Evolutionary conservation across 495 filamentous ascomycete genomes (phyloP).

Genomic region (Cercophora newfieldiana): DNA sequence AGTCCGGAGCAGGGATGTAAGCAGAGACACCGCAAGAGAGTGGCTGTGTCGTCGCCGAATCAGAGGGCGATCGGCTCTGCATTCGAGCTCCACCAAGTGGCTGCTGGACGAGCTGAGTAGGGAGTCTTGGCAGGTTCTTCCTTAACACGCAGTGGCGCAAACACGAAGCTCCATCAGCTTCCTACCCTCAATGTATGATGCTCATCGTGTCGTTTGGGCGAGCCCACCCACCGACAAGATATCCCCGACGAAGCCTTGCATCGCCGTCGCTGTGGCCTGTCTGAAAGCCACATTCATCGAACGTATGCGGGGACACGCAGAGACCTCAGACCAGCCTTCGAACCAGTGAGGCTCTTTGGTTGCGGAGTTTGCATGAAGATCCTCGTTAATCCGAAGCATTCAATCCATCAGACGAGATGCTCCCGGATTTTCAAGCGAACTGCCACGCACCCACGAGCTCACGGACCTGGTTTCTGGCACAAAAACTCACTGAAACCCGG

Average conservation of each 20-base stretch:
- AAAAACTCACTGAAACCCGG: neutral
- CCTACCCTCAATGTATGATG: neutral
- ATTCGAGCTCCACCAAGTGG: neutral
- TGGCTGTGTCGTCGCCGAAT: conserved; percentile 16
- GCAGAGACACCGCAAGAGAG: neutral
- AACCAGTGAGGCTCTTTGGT: neutral
- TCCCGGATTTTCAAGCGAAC: conserved; percentile 10
- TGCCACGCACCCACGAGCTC: conserved; percentile 3
- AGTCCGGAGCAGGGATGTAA: conserved; percentile 2
- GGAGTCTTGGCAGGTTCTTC: neutral
- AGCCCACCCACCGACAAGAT: neutral
- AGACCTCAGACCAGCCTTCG: neutral
- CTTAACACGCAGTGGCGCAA: conserved; percentile 1
- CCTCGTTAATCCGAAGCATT: conserved; percentile 15
- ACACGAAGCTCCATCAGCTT: neutral
- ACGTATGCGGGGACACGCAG: neutral
- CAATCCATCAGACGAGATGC: conserved; percentile 13
- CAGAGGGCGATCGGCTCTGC: neutral
- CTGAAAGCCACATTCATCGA: neutral
- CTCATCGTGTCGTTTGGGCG: neutral
- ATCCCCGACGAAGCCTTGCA: neutral
- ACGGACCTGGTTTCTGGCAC: conserved; percentile 12
- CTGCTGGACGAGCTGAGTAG: neutral
- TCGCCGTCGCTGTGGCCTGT: neutral
- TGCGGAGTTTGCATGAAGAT: conserved; percentile 10